Conservation (phyloP, 805 yeast genomes). For the Suhomyces vadensis region DNA sequence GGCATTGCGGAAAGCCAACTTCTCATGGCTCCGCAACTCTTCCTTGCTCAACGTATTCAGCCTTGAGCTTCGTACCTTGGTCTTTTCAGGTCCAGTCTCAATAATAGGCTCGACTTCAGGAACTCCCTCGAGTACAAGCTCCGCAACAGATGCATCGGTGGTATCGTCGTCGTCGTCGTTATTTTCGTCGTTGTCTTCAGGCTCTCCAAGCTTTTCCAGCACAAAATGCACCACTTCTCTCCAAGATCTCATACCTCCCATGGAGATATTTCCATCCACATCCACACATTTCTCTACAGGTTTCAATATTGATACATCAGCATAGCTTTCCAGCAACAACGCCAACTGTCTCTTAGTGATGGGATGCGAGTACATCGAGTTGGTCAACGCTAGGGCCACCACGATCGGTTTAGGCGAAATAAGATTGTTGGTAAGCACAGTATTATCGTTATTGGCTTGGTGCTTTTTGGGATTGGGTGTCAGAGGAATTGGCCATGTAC, state of each 20-base stretch:
- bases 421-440: conserved; percentile 19
- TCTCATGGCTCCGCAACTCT: conserved; percentile 21
- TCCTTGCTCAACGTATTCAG: conserved; percentile 8
- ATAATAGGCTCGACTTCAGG: background rate
- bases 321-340: conserved; percentile 23
- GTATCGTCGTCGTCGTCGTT: conserved; percentile 9
- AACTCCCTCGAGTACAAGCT: background rate
- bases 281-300: conserved; percentile 30
- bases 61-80: background rate
- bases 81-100: background rate
- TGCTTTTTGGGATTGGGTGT: background rate
- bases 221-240: conserved; percentile 27
- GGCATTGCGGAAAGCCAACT: conserved; percentile 23
- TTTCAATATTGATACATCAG: conserved; percentile 24
- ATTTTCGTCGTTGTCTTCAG: conserved; percentile 17
- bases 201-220: conserved; percentile 23
- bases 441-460: conserved; percentile 8
- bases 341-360: conserved; percentile 24
- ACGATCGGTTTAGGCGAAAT: conserved; percentile 24
- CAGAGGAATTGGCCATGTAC: conserved; percentile 23
- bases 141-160: conserved; percentile 3
- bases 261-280: conserved; percentile 27
- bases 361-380: conserved; percentile 29
- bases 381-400: conserved; percentile 26
- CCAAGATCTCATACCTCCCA: conserved; percentile 34